Conservation (phyloP, 2,329 filamentous ascomycete species). For the Xylariaceae sp. region DNA sequence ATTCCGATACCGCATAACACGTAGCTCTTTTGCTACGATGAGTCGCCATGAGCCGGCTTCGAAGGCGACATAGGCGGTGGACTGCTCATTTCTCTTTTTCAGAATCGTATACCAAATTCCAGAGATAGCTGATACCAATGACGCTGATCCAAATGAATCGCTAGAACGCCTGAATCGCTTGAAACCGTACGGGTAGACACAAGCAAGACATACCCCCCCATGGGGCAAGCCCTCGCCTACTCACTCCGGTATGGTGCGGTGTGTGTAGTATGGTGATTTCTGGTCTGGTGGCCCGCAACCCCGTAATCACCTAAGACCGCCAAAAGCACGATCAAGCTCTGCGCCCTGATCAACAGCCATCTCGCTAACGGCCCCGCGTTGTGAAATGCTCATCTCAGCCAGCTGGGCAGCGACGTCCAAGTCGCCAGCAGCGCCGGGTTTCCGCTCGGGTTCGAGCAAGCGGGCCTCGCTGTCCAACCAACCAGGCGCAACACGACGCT, state of each 20-base stretch:
- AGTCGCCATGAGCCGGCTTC: neutral
- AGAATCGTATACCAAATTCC: neutral
- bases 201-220: neutral
- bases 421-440: constrained; percentile 20
- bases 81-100: neutral
- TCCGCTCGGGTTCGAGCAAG: constrained; percentile 63
- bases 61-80: neutral
- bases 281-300: too few species aligned
- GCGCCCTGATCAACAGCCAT: constrained; percentile 49
- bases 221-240: too few species aligned
- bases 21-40: too few species aligned
- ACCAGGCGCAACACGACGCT: constrained; percentile 71
- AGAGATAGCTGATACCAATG: neutral
- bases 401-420: constrained; percentile 25
- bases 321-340: constrained; percentile 57
- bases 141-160: neutral
- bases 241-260: too few species aligned
- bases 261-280: too few species aligned
- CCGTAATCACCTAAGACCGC: constrained; percentile 31
- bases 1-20: too few species aligned
- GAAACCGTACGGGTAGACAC: neutral
- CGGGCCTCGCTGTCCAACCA: constrained; percentile 73
- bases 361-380: constrained; percentile 32
- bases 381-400: constrained; percentile 31
- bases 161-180: neutral